These are phyloP conservation scores for Tilletiopsis washingtonensis DNA, from an alignment of 1,284 basidiomycete genomes.

Conservation along the genomic window DNA sequence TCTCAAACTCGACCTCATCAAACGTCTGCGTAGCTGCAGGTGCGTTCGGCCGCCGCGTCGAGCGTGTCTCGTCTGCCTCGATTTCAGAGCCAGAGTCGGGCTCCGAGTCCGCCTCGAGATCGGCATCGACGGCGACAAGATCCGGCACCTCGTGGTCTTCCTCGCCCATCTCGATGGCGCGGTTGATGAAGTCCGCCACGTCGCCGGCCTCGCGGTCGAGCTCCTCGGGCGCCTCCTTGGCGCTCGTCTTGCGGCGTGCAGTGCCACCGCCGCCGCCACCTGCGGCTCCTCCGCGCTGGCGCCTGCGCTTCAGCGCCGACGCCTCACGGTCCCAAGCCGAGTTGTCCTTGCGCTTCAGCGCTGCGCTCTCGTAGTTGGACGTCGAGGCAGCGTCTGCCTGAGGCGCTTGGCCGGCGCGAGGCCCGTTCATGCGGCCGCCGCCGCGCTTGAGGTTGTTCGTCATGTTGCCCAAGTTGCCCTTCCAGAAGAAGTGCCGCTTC, in stretches of 20 bases:
- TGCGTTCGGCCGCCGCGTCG: neutral
- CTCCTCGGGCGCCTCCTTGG: neutral
- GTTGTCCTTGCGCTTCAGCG: slow-evolving; percentile 30
- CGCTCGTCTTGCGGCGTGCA: slow-evolving; percentile 52
- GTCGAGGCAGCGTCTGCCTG: too few relatives aligned
- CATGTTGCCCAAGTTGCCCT: slow-evolving; percentile 55
- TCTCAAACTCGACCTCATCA: slow-evolving; percentile 58
- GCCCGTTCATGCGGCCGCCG: too few relatives aligned
- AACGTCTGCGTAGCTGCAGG: slow-evolving; percentile 8
- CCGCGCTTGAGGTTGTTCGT: slow-evolving; percentile 22
- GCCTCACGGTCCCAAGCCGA: slow-evolving; percentile 16
- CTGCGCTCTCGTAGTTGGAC: too few relatives aligned
- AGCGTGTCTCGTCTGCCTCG: neutral
- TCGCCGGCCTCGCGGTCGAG: neutral
- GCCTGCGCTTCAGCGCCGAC: slow-evolving; percentile 46
- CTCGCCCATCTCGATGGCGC: neutral
- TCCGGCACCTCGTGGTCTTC: slow-evolving; percentile 58
- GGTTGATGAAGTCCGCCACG: slow-evolving; percentile 2
- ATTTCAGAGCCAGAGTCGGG: too few relatives aligned
- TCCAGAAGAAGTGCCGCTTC: slow-evolving; percentile 71
- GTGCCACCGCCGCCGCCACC: slow-evolving; percentile 24
- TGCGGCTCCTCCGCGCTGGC: slow-evolving; percentile 43
- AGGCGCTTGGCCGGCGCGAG: too few relatives aligned
- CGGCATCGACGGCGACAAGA: slow-evolving; percentile 48
- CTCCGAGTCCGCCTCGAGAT: slow-evolving; percentile 5